Base-by-base conservation (phyloP, 2,329 filamentous ascomycete genomes). In the Penicillium frequentans region DNA sequence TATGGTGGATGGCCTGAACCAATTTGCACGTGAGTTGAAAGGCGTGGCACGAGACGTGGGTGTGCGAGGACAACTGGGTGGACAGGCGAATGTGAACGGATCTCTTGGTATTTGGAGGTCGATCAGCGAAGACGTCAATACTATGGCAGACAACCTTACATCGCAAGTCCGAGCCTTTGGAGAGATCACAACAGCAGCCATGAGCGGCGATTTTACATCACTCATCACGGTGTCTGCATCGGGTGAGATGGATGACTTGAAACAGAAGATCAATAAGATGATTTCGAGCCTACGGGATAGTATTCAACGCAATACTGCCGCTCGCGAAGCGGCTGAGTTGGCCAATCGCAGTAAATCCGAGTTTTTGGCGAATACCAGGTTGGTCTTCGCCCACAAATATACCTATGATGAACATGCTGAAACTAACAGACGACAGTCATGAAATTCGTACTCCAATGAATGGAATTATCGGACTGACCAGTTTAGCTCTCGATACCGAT, bases 261-360 rank as follows among this genome's bases (percentile, higher is more conserved):
- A 97, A 77, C 87, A 92, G 69, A 97, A 96, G 81, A 97, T 97
- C 83, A 97, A 97, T 72, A 90, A 95, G 79, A 97, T 97, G 93
- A 92, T 97, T 43, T 93, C 90, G 72, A 96, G 95, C 72, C 78
- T 97, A 62, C 83, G 93, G 63, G 93, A 97, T 76, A 93, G 90
- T 79, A 96, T 97, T 63, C 92, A 97, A 73, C 87, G 91, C 70
- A 97, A 97, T 72, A 96, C 91, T 1, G 90, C 92, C 64, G 93
- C 93, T 51, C 89, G 93, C 73, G 92, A 97, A 75, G 91, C 93
- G 49, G 93, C 93, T 67, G 93, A 97, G 72, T 79, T 96, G 71
- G 93, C 93, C 59, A 97, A 96, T 80, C 93, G 93, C 78, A 97
- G 93, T 39, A 97, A 97, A 73, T 96, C 93, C 3, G 93, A 97